phyloP scores from a whole-genome alignment of 2,329 filamentous ascomycete genomes.

The Cladobotryum protrusum region DNA sequence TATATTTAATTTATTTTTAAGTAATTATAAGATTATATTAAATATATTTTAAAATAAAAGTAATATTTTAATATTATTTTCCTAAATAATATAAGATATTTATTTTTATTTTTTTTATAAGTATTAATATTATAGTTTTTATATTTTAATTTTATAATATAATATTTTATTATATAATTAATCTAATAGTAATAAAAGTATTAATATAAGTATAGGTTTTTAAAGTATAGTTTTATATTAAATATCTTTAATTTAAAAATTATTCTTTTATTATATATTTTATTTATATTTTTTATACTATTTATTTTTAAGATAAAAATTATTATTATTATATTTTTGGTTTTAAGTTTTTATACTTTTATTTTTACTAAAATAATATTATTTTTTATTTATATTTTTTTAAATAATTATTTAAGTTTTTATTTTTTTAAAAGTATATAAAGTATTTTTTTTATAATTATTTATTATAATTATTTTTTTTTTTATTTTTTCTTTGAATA shows the following conservation, averaged over 20 bases:
- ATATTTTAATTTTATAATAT: neutral
- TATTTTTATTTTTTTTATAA: neutral
- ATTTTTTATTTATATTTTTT: neutral
- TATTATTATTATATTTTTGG: conserved; percentile 6
- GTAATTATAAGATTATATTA: neutral
- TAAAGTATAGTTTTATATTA: neutral
- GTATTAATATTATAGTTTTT: neutral
- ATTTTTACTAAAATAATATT: neutral
- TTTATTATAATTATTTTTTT: neutral
- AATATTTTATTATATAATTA: too few relatives aligned
- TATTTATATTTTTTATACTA: neutral
- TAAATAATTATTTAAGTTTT: too few relatives aligned
- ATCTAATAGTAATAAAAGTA: neutral
- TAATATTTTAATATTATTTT: neutral
- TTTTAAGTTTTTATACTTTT: conserved; percentile 4
- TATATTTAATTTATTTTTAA: neutral
- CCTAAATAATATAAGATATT: neutral
- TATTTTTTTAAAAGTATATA: too few relatives aligned
- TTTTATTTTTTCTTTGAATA: neutral
- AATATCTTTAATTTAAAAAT: neutral
- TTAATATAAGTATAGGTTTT: neutral
- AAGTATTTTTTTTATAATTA: neutral
- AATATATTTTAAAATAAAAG: neutral
- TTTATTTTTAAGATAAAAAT: neutral
- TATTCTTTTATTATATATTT: too few relatives aligned